A percentile compares a stretch with the other conserved stretches of the same genome.
Evolutionary conservation across 2,329 filamentous ascomycete genomes (phyloP).

Genomic region (Aaosphaeria arxii): DNA sequence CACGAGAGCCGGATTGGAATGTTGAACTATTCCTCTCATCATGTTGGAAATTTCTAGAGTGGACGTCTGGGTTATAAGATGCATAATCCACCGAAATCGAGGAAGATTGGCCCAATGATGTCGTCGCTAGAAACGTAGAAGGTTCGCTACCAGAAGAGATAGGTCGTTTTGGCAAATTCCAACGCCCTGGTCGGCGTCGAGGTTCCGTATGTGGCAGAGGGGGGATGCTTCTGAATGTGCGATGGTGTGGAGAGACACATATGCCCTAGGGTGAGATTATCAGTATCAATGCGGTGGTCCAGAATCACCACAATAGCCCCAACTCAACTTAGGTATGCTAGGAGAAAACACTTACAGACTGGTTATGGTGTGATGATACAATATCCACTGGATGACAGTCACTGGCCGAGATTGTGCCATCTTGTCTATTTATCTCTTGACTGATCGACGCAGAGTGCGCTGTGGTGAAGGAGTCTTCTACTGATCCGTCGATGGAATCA

Average conservation of each 20-base stretch:
- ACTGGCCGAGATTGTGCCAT: too few relatives aligned
- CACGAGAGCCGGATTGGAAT: neutral
- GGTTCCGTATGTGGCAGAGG: constrained; percentile 18
- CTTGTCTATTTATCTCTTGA: too few relatives aligned
- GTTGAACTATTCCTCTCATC: too few relatives aligned
- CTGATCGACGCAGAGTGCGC: too few relatives aligned
- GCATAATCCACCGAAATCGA: constrained; percentile 10
- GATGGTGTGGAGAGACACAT: constrained; percentile 6
- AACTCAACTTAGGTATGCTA: too few relatives aligned
- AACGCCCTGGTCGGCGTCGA: constrained; percentile 9
- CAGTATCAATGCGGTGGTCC: neutral
- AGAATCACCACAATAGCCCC: too few relatives aligned
- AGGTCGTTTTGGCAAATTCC: constrained; percentile 11
- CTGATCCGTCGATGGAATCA: constrained; percentile 9
- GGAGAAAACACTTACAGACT: too few relatives aligned
- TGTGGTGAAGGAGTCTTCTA: constrained; percentile 4
- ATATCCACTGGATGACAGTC: too few relatives aligned
- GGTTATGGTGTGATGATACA: too few relatives aligned
- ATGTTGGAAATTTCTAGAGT: too few relatives aligned
- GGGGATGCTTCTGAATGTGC: constrained; percentile 7
- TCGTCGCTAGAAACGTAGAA: constrained; percentile 4
- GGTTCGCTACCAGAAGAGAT: constrained; percentile 21
- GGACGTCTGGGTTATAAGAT: constrained; percentile 6
- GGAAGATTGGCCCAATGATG: neutral
- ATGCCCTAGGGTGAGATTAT: constrained; percentile 3